Evolutionary conservation across 257 asterid genomes (phyloP), one percentile per base, ranked within the genome.

Genomic region (Sherardia arvensis): DNA sequence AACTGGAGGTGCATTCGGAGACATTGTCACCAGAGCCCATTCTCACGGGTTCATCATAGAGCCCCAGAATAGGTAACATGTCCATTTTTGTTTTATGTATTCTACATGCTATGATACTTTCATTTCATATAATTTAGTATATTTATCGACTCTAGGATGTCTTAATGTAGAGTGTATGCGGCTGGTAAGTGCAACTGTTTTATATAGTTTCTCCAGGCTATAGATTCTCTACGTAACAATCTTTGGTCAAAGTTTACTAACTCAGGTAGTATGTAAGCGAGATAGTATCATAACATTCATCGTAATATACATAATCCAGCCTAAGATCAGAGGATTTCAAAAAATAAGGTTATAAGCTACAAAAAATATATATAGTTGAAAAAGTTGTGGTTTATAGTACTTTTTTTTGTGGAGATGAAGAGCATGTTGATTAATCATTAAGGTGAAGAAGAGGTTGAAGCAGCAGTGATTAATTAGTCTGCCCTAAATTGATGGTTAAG

Each of bases 21-120:
- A 53, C 7, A 56, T 56, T n/a, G 54, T 40, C 33, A 62, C 60
- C 7, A 32, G 12, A 59, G 59, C 20, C 40, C 77, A 59, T 25
- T 64, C 70, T 65, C 71, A 62, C 34, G 67, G 72, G 17, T 15
- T 60, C 38, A 5, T 68, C 7, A 49, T 68, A 15, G 54, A 33
- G 53, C 66, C 72, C 54, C 8, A 22, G 34, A 22, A 21, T 66
- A 59, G 72, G 72, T 59, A 49, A 6, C 4, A n/a, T 18, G 56
- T 49, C 23, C n/a, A 5, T 59, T 27, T 58, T 33, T 57, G 12
- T 5, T 9, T n/a, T 49, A 8, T 27, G 22, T n/a, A n/a, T 15
- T 18, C 32, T 8, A 1, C 17, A 27, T 9, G 27, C 20, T 27
- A 22, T 56, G 15, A 20, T 21, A 53, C 0, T 49, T 48, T 48